Percentiles rank a stretch among this genome's conserved stretches.
These are phyloP conservation scores for Penicilliopsis zonata DNA, from an alignment of 495 filamentous ascomycete genomes.

Conservation along the genomic window DNA sequence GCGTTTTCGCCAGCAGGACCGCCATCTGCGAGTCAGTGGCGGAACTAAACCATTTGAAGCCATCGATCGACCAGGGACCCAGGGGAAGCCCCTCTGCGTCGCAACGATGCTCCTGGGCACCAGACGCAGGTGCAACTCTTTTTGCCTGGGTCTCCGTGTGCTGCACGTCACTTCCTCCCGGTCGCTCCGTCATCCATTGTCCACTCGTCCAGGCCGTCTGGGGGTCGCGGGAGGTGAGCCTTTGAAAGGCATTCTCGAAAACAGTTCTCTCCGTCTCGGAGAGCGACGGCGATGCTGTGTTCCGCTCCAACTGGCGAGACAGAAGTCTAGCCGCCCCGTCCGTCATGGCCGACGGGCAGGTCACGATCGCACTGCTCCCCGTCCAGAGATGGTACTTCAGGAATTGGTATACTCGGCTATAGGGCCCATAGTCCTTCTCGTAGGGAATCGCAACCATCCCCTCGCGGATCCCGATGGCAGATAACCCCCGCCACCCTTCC, in stretches of 20 bases:
- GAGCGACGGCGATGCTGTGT: conserved; percentile 9
- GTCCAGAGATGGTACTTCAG: conserved; percentile 45
- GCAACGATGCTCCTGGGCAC: conserved; percentile 2
- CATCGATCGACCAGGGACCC: conserved; percentile 46
- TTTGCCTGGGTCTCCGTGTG: conserved; percentile 45
- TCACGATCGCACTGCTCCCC: conserved; percentile 39
- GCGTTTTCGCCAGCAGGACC: conserved; percentile 45
- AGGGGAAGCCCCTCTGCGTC: conserved; percentile 29
- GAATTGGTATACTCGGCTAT: conserved; percentile 44
- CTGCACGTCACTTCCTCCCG: conserved; percentile 51
- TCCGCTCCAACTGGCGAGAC: conserved; percentile 28
- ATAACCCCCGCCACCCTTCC: conserved; percentile 8
- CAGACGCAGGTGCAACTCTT: conserved; percentile 8
- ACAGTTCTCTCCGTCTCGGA: conserved; percentile 14
- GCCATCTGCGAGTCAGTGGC: conserved; percentile 51
- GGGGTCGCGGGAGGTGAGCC: conserved; percentile 40
- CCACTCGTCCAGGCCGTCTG: conserved; percentile 50
- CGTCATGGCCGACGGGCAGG: conserved; percentile 49
- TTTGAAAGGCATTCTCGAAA: conserved; percentile 37
- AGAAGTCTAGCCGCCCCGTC: conserved; percentile 50
- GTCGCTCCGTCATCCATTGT: conserved; percentile 64
- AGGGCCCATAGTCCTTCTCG: conserved; percentile 19
- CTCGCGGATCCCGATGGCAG: conserved; percentile 6
- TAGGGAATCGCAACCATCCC: conserved; percentile 7
- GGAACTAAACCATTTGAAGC: conserved; percentile 59